These are phyloP conservation scores for Agrostemma githago DNA, from an alignment of 148 eudicot species.

Conservation along the genomic window DNA sequence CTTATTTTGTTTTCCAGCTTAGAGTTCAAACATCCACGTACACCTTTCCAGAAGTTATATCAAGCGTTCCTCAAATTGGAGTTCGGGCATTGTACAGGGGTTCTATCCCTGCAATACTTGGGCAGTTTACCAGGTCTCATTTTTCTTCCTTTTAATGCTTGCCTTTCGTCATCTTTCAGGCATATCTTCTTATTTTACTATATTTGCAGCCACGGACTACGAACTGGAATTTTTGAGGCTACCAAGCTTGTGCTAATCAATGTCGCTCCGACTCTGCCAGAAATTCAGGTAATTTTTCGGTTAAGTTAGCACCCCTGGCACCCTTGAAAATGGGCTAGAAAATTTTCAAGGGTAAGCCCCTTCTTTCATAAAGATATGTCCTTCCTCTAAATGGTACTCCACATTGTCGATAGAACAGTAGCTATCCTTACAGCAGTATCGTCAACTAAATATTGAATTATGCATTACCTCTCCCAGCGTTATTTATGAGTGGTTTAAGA, in stretches of 20 bases:
- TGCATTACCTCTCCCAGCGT: not conserved
- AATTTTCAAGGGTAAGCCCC: not conserved
- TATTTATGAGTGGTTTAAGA: not conserved
- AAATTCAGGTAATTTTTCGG: conserved; percentile 56
- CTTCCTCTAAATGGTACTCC: not conserved
- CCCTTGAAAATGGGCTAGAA: not conserved
- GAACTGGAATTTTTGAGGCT: conserved; percentile 95
- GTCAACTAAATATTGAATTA: not conserved
- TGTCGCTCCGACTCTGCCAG: conserved; percentile 77
- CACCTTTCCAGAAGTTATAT: conserved; percentile 70
- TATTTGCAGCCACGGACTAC: conserved; percentile 80
- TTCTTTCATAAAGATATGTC: not conserved
- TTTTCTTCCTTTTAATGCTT: conserved; percentile 7
- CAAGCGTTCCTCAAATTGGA: conserved; percentile 86
- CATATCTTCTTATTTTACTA: conserved; percentile 14
- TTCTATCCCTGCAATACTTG: conserved; percentile 84
- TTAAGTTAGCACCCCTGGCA: conserved; percentile 1
- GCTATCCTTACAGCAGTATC: not conserved
- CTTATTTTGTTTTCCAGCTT: conserved; percentile 47
- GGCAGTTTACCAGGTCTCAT: conserved; percentile 89
- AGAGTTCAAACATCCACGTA: conserved; percentile 87
- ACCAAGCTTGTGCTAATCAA: conserved; percentile 68
- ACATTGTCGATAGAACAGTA: not conserved
- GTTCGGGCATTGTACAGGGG: conserved; percentile 77
- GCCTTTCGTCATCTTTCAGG: not conserved